Evolutionary conservation across 1,284 basidiomycete genomes (phyloP).

Genomic region (Athelia sp.): DNA sequence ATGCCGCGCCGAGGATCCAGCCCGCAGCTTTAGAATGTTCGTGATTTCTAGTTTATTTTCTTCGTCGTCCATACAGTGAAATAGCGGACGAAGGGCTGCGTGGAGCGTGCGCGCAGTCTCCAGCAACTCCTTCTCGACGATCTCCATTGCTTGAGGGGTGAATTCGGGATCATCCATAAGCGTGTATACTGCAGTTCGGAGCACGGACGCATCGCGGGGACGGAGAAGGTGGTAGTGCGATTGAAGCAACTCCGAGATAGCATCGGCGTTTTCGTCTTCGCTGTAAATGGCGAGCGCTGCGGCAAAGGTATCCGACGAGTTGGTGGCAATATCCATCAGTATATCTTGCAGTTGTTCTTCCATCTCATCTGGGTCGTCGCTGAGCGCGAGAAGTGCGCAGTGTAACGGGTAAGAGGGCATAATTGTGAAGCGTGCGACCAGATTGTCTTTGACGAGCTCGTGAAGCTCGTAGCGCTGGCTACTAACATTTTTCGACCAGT

Average conservation of each 20-base stretch:
- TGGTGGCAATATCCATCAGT: conserved; percentile 35
- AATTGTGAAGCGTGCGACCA: conserved; percentile 41
- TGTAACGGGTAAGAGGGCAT: conserved; percentile 45
- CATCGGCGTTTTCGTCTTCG: conserved; percentile 24
- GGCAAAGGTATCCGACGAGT: conserved; percentile 44
- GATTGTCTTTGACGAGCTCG: conserved; percentile 35
- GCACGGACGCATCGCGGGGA: conserved; percentile 40
- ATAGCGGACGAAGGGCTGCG: conserved; percentile 35
- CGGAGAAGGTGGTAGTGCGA: conserved; percentile 49
- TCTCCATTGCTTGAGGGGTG: conserved; percentile 30
- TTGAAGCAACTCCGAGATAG: conserved; percentile 37
- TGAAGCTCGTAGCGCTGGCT: conserved; percentile 36
- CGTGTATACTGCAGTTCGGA: conserved; percentile 40
- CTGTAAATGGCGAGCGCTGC: conserved; percentile 50
- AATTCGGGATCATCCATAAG: conserved; percentile 26
- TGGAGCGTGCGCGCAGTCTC: conserved; percentile 38
- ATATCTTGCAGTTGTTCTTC: conserved; percentile 31
- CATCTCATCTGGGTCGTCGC: conserved; percentile 22
- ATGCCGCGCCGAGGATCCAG: conserved; percentile 30
- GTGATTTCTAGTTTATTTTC: conserved; percentile 33
- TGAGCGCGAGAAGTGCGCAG: conserved; percentile 33
- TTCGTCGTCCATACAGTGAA: conserved; percentile 41
- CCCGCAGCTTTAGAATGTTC: conserved; percentile 39
- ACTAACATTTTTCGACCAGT: conserved; percentile 44
- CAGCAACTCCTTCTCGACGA: conserved; percentile 47